Percentiles rank a stretch among this genome's conserved stretches.
phyloP scores from a whole-genome alignment of 2,329 filamentous ascomycete species.

The Cytospora piceicola region DNA sequence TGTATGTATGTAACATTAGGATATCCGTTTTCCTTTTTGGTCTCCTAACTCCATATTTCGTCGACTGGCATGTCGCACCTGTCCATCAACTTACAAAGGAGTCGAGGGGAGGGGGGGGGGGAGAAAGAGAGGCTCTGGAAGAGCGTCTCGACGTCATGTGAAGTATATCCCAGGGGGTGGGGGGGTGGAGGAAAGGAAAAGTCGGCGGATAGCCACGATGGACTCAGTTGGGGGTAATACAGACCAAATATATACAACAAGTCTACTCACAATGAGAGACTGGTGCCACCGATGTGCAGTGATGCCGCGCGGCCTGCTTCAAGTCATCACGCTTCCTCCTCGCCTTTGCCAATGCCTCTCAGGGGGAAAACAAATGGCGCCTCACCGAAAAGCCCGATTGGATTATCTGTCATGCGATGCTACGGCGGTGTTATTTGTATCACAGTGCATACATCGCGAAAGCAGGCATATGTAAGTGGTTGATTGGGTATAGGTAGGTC shows the following conservation, averaged over 20 bases:
- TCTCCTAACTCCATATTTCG: constrained; percentile 23
- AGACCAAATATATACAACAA: constrained; percentile 22
- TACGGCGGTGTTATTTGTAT: constrained; percentile 21
- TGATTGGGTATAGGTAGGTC: background rate
- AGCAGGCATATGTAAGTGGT: background rate
- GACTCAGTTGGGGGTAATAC: constrained; percentile 14
- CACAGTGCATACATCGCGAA: constrained; percentile 6
- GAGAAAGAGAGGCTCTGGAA: background rate
- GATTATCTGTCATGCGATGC: constrained; percentile 18
- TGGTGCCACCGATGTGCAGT: constrained; percentile 2
- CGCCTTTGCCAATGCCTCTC: constrained; percentile 8
- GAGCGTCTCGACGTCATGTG: background rate
- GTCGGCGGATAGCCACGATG: constrained; percentile 2
- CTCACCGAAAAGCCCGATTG: constrained; percentile 17
- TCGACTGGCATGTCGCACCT: constrained; percentile 1
- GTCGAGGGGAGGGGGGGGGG: background rate
- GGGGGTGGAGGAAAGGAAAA: background rate
- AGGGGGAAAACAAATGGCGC: background rate
- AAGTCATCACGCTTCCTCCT: constrained; percentile 14
- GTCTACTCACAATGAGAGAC: constrained; percentile 2
- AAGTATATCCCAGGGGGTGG: background rate
- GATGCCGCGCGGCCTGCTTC: constrained; percentile 21
- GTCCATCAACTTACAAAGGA: background rate
- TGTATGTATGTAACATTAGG: constrained; percentile 43
- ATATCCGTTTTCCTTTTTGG: constrained; percentile 42